phyloP scores from a whole-genome alignment of 179 eudicot genomes.

The Nepenthes alata region DNA sequence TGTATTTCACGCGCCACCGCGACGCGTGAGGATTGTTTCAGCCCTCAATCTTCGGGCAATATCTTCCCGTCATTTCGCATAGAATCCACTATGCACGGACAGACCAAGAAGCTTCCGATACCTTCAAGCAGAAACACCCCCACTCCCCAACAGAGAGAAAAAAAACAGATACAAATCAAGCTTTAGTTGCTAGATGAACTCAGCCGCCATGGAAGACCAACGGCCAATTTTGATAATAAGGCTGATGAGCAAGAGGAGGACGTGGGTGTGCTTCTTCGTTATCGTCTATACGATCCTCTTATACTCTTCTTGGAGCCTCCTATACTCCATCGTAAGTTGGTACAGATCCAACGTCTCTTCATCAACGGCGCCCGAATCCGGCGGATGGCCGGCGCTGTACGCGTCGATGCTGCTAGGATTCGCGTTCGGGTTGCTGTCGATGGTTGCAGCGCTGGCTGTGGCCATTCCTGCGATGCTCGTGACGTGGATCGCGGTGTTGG shows the following conservation, averaged over 20 bases:
- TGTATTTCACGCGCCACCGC: no score
- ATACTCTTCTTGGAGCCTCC: conserved; percentile 56
- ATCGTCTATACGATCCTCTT: conserved; percentile 45
- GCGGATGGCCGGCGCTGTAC: conserved; percentile 47
- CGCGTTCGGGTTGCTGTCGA: conserved; percentile 64
- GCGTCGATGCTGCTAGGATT: conserved; percentile 52
- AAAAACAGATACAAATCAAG: no score
- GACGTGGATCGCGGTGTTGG: conserved; percentile 78
- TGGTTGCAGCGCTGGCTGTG: conserved; percentile 71
- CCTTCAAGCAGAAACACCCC: no score
- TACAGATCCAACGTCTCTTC: conserved; percentile 27
- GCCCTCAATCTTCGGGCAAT: no score
- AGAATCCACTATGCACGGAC: no score
- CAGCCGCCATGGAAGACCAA: conserved; percentile 3
- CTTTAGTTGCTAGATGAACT: no score
- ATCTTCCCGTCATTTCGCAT: no score
- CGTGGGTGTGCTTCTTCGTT: conserved; percentile 59
- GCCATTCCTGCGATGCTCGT: conserved; percentile 72
- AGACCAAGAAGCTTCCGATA: no score
- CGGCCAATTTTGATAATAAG: conserved; percentile 22
- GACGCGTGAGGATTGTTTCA: no score
- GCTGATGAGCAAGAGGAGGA: conserved; percentile 58
- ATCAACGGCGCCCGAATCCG: conserved; percentile 4
- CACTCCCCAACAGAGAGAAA: no score
- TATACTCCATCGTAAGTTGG: conserved; percentile 50